Percentiles rank a stretch among this genome's conserved stretches.
phyloP scores from a whole-genome alignment of 2,329 filamentous ascomycete species.

The Herpotrichia juniperi region DNA sequence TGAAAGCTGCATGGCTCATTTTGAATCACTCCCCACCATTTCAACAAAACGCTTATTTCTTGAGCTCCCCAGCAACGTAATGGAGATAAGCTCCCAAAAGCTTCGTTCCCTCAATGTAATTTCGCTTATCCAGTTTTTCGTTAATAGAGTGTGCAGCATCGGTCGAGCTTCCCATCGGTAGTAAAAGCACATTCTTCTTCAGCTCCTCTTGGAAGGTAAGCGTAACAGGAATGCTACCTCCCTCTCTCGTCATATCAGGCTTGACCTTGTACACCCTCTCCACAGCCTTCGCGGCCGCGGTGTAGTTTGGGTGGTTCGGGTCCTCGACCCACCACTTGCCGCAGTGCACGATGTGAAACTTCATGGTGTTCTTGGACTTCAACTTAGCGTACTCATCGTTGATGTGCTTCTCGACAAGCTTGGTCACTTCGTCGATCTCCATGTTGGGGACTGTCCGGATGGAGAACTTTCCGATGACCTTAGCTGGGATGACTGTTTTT shows the following conservation, averaged over 20 bases:
- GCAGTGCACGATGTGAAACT: slow-evolving; percentile 81
- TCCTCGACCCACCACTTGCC: slow-evolving; percentile 99
- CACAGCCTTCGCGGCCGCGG: slow-evolving; percentile 91
- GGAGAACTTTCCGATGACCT: slow-evolving; percentile 97
- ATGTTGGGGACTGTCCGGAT: slow-evolving; percentile 98
- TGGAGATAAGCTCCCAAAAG: slow-evolving; percentile 92
- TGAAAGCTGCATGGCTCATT: background rate
- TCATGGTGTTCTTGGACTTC: slow-evolving; percentile 88
- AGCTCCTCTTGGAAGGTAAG: slow-evolving; percentile 97
- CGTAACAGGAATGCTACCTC: slow-evolving; percentile 95
- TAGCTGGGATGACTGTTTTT: slow-evolving; percentile 98
- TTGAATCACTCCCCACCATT: too few species aligned
- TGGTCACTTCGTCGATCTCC: slow-evolving; percentile 89
- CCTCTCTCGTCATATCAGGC: slow-evolving; percentile 95
- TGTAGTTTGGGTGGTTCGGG: slow-evolving; percentile 99
- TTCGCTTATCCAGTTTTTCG: slow-evolving; percentile 95
- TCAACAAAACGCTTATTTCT: slow-evolving; percentile 39
- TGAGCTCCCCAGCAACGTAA: slow-evolving; percentile 91
- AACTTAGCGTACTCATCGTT: slow-evolving; percentile 85
- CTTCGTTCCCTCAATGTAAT: slow-evolving; percentile 99
- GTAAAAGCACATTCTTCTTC: slow-evolving; percentile 92
- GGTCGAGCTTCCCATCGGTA: slow-evolving; percentile 97
- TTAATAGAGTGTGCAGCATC: slow-evolving; percentile 98
- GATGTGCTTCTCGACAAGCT: slow-evolving; percentile 81
- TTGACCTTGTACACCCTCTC: slow-evolving; percentile 92